A percentile compares a stretch with the other conserved stretches of the same genome.
Conservation (phyloP, 2,329 filamentous ascomycete species). For the Penicillium decumbens region DNA sequence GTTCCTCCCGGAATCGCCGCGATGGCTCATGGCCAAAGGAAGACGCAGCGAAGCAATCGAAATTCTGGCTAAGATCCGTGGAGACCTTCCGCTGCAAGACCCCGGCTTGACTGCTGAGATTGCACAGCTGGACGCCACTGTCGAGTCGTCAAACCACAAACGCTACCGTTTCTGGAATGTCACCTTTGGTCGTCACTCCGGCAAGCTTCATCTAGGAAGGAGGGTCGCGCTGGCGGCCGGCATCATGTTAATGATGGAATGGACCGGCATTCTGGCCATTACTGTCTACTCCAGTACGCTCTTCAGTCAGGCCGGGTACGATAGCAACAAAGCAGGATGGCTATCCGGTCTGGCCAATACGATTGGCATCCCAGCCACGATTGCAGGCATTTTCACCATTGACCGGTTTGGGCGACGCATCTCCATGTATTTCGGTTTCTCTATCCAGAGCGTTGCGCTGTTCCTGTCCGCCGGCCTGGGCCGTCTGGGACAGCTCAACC, state of each 20-base stretch:
- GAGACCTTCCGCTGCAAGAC: neutral
- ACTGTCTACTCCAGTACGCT: too few species aligned
- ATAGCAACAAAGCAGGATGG: too few species aligned
- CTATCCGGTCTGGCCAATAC: too few species aligned
- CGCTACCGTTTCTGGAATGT: neutral
- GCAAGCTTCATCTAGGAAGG: neutral
- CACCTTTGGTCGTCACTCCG: neutral
- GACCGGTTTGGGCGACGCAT: conserved; percentile 12
- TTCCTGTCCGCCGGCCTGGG: conserved; percentile 6
- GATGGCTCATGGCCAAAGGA: too few species aligned
- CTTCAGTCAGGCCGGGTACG: too few species aligned
- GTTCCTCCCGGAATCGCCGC: conserved; percentile 20
- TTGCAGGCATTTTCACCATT: conserved; percentile 7
- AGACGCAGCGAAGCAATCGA: conserved; percentile 1
- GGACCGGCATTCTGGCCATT: too few species aligned
- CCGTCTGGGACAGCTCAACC: neutral
- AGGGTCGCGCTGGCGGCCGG: neutral
- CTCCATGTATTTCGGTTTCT: conserved; percentile 4
- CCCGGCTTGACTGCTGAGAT: neutral
- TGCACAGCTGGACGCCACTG: neutral
- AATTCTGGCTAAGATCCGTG: conserved; percentile 13
- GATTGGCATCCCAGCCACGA: too few species aligned
- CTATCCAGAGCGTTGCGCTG: conserved; percentile 8
- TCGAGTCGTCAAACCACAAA: neutral
- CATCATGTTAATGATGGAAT: too few species aligned